These are phyloP conservation scores for Podospora bellae-mahoneyi DNA, from an alignment of 495 filamentous ascomycete genomes.

Conservation along the genomic window DNA sequence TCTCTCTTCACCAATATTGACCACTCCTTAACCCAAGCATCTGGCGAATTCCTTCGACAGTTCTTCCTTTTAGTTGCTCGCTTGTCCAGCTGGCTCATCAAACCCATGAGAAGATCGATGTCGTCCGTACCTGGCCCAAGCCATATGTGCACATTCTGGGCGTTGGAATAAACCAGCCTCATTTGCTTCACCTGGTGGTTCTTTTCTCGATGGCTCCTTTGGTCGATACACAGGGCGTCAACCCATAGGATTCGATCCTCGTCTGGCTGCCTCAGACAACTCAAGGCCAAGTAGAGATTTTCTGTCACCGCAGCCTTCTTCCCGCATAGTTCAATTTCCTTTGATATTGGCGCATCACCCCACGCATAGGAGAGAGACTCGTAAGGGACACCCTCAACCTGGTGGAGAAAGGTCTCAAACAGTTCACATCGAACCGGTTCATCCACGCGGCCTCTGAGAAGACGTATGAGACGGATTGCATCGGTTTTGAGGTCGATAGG, in stretches of 20 bases:
- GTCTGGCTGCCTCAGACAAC: neutral
- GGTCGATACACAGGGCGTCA: conserved; percentile 6
- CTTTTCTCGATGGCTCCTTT: neutral
- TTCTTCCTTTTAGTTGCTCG: neutral
- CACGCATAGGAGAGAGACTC: conserved; percentile 13
- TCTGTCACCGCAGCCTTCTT: neutral
- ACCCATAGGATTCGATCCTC: conserved; percentile 4
- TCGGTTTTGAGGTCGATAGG: neutral
- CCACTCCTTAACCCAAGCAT: neutral
- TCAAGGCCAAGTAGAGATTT: neutral
- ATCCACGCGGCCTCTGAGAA: neutral
- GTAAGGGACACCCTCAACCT: conserved; percentile 2
- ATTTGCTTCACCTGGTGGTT: neutral
- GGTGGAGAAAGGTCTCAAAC: conserved; percentile 2
- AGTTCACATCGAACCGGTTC: conserved; percentile 9
- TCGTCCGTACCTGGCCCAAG: neutral
- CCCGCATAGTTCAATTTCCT: neutral
- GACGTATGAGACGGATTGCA: conserved; percentile 10
- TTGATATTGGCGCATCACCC: neutral
- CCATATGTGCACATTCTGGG: conserved; percentile 2
- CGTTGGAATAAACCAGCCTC: neutral
- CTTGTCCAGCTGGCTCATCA: neutral
- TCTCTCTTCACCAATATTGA: neutral
- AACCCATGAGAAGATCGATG: neutral
- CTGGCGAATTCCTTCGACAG: neutral